Percentiles rank a stretch among this genome's conserved stretches.
These are phyloP conservation scores for Aspergillus bombycis DNA, from an alignment of 2,329 filamentous ascomycete species.

Conservation along the genomic window DNA sequence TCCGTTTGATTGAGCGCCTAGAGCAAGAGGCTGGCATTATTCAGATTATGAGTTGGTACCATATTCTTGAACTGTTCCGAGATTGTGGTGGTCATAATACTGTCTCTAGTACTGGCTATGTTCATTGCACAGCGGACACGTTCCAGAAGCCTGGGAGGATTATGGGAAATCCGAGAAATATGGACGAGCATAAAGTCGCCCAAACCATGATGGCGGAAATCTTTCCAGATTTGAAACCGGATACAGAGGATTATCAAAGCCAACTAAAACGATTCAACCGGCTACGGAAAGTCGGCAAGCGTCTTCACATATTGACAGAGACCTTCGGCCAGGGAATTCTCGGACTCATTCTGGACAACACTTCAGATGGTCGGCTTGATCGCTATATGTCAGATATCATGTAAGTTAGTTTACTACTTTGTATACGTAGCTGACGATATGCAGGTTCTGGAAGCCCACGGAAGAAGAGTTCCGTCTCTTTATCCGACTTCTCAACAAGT, in stretches of 20 bases:
- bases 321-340: slow-evolving; percentile 16
- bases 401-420: not conserved
- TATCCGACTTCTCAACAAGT: not conserved
- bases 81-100: slow-evolving; percentile 10
- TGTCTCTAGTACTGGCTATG: slow-evolving; percentile 3
- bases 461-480: not conserved
- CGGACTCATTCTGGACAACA: slow-evolving; percentile 4
- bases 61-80: slow-evolving; percentile 10
- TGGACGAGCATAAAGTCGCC: slow-evolving; percentile 5
- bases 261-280: slow-evolving; percentile 3
- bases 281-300: slow-evolving; percentile 6
- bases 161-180: slow-evolving; percentile 11
- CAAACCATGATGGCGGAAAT: slow-evolving; percentile 10
- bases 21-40: slow-evolving; percentile 1
- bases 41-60: slow-evolving; percentile 10
- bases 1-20: not conserved
- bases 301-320: slow-evolving; percentile 6
- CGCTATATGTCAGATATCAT: not conserved
- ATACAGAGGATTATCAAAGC: not conserved
- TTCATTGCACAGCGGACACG: slow-evolving; percentile 1
- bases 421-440: not conserved
- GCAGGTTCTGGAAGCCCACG: not conserved
- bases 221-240: slow-evolving; percentile 5
- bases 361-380: not conserved
- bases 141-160: not conserved